phyloP scores from a whole-genome alignment of 2,329 filamentous ascomycete genomes.

The Ophiostoma novo-ulmi region DNA sequence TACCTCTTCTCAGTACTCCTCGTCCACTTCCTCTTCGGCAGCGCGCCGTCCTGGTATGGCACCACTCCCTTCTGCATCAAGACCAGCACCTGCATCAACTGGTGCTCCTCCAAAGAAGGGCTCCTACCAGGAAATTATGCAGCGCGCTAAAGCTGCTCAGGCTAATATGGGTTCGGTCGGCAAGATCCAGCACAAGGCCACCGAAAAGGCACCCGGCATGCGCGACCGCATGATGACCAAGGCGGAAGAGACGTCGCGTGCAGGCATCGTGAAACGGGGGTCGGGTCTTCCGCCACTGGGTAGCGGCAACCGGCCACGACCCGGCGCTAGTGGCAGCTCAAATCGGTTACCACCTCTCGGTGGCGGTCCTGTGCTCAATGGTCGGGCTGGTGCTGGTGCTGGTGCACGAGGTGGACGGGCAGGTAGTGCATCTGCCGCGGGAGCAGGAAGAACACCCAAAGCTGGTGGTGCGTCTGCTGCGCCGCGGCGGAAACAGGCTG shows the following conservation, averaged over 20 bases:
- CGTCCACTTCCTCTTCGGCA: slow-evolving; percentile 20
- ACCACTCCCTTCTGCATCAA: background rate
- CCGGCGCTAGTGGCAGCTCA: background rate
- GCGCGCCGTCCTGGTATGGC: background rate
- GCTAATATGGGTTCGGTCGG: slow-evolving; percentile 57
- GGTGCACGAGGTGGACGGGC: background rate
- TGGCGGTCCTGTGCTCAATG: background rate
- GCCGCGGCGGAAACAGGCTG: slow-evolving; percentile 18
- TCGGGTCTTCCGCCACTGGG: slow-evolving; percentile 19
- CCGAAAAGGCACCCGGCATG: slow-evolving; percentile 58
- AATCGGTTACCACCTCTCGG: slow-evolving; percentile 10
- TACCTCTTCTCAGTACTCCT: background rate
- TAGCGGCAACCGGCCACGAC: slow-evolving; percentile 9
- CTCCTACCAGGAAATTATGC: slow-evolving; percentile 69
- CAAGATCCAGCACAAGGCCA: slow-evolving; percentile 69
- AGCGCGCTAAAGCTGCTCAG: slow-evolving; percentile 63
- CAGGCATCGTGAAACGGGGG: slow-evolving; percentile 10
- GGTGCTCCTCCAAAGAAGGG: slow-evolving; percentile 59
- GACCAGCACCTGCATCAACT: background rate
- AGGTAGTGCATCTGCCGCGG: background rate
- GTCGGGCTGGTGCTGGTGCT: background rate
- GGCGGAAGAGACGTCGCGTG: slow-evolving; percentile 19
- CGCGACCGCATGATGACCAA: slow-evolving; percentile 37
- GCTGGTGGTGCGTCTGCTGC: background rate
- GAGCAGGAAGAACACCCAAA: background rate